phyloP scores from a whole-genome alignment of 164 flowering plant genomes.

The Akebia trifoliata region DNA sequence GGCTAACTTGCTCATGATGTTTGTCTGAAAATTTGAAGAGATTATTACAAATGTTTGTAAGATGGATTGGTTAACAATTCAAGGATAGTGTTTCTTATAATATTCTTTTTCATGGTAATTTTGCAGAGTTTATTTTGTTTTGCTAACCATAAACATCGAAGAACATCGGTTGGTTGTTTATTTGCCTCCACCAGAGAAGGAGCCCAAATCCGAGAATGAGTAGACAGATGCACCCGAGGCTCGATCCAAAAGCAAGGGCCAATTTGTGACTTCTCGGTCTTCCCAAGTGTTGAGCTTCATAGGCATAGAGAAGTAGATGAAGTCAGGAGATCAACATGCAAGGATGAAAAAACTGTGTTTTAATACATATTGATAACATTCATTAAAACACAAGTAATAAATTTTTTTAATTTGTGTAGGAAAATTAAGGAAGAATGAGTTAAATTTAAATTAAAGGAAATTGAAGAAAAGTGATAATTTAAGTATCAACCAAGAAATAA shows the following conservation, averaged over 20 bases:
- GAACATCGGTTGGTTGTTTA: constrained; percentile 67
- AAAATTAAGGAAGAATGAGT: not conserved
- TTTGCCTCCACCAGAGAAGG: constrained; percentile 72
- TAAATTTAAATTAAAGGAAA: too few species aligned
- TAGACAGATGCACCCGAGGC: constrained; percentile 59
- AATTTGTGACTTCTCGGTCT: constrained; percentile 45
- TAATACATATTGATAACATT: not conserved
- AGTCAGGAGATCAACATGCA: constrained; percentile 1
- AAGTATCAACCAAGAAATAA: too few species aligned
- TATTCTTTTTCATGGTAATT: not conserved
- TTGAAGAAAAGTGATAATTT: too few species aligned
- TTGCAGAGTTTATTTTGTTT: not conserved
- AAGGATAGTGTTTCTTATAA: not conserved
- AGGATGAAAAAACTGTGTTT: not conserved
- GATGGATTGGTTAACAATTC: not conserved
- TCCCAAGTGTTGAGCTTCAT: constrained; percentile 34
- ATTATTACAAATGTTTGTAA: not conserved
- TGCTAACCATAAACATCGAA: constrained; percentile 40
- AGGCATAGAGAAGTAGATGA: not conserved
- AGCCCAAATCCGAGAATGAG: constrained; percentile 58
- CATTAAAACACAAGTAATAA: not conserved
- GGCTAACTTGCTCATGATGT: constrained; percentile 3
- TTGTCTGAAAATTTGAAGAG: constrained; percentile 3
- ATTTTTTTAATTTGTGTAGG: not conserved
- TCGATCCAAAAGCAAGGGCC: constrained; percentile 65